phyloP scores from a whole-genome alignment of 345 rosid species.

The Salix suchowensis region DNA sequence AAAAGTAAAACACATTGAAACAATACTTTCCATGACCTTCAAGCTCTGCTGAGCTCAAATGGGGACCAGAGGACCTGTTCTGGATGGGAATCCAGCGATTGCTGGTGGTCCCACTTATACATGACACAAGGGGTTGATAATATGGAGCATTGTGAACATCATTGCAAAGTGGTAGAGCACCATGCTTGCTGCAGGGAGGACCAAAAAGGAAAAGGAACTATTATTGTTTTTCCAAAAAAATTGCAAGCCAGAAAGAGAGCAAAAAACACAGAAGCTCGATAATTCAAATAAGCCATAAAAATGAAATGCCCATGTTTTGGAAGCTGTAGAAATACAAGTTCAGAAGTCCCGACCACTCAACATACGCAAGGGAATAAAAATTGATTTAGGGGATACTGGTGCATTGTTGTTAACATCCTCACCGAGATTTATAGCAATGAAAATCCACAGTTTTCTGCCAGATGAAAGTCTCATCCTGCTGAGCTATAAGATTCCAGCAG shows the following conservation, averaged over 20 bases:
- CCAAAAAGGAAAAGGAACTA: slow-evolving; percentile 8
- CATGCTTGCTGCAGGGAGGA: slow-evolving; percentile 41
- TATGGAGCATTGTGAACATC: slow-evolving; percentile 56
- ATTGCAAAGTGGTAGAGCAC: slow-evolving; percentile 59
- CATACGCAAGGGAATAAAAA: neutral
- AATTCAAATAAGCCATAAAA: neutral
- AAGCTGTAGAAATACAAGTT: neutral
- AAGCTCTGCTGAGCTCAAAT: slow-evolving; percentile 54
- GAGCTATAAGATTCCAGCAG: slow-evolving; percentile 84
- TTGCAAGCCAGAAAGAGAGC: neutral
- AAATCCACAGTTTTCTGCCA: slow-evolving; percentile 87
- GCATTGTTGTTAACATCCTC: slow-evolving; percentile 27
- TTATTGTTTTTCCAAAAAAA: neutral
- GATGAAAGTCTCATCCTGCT: slow-evolving; percentile 90
- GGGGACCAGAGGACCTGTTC: slow-evolving; percentile 61
- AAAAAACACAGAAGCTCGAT: neutral
- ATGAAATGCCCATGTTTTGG: neutral
- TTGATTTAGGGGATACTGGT: neutral
- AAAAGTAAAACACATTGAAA: slow-evolving; percentile 10
- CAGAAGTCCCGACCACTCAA: neutral
- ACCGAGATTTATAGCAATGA: slow-evolving; percentile 66
- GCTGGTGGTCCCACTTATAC: slow-evolving; percentile 74
- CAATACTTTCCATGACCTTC: slow-evolving; percentile 78
- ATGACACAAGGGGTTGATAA: slow-evolving; percentile 74
- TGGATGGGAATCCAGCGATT: slow-evolving; percentile 87